Evolutionary conservation across 805 yeast genomes (phyloP).

Genomic region (Priceomyces fermenticarens): DNA sequence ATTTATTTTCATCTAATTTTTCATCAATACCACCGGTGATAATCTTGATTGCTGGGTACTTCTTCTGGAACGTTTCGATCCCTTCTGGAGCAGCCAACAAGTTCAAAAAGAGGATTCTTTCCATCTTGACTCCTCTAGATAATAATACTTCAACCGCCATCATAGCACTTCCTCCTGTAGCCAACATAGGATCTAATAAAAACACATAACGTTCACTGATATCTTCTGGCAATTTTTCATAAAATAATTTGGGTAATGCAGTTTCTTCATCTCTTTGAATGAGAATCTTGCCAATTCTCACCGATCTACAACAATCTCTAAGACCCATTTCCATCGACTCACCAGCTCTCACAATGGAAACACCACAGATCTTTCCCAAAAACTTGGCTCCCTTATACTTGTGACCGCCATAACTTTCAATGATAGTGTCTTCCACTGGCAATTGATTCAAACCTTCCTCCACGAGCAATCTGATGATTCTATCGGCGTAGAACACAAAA

Average conservation of each 20-base stretch:
- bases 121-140: slow-evolving; percentile 81
- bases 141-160: slow-evolving; percentile 93
- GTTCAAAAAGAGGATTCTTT: slow-evolving; percentile 85
- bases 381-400: slow-evolving; percentile 74
- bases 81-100: slow-evolving; percentile 96
- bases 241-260: slow-evolving; percentile 85
- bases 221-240: slow-evolving; percentile 92
- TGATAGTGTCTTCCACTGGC: slow-evolving; percentile 71
- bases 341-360: slow-evolving; percentile 96
- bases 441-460: slow-evolving; percentile 94
- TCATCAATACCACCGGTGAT: slow-evolving; percentile 93
- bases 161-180: slow-evolving; percentile 97
- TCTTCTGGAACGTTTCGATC: slow-evolving; percentile 67
- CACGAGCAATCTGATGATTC: slow-evolving; percentile 89
- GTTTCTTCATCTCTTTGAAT: slow-evolving; percentile 99
- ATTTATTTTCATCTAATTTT: slow-evolving; percentile 78
- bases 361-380: slow-evolving; percentile 95
- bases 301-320: slow-evolving; percentile 95
- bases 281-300: slow-evolving; percentile 91
- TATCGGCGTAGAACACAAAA: slow-evolving; percentile 90
- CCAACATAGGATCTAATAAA: slow-evolving; percentile 93
- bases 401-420: slow-evolving; percentile 76
- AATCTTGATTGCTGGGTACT: slow-evolving; percentile 80
- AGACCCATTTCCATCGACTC: slow-evolving; percentile 99
- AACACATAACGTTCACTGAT: slow-evolving; percentile 86